phyloP scores from a whole-genome alignment of 441 rosid species.

The Arabidopsis lyrata region DNA sequence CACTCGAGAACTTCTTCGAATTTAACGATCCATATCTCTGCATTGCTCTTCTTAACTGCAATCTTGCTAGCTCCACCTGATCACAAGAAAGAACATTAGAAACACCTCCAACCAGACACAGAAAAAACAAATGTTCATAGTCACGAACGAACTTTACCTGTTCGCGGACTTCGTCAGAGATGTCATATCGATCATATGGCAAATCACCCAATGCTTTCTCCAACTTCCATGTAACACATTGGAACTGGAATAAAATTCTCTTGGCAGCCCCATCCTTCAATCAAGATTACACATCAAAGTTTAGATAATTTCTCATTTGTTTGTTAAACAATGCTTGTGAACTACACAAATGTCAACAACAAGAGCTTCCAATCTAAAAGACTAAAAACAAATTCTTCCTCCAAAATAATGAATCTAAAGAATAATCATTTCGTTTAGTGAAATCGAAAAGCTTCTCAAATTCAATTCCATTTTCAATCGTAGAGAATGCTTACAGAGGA shows the following conservation, averaged over 20 bases:
- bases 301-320: slow-evolving; percentile 45
- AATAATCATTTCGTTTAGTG: not conserved
- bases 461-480: not conserved
- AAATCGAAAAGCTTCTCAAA: not conserved
- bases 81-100: slow-evolving; percentile 10
- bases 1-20: slow-evolving; percentile 45
- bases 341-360: slow-evolving; percentile 21
- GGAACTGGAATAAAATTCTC: slow-evolving; percentile 77
- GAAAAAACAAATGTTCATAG: not conserved
- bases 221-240: slow-evolving; percentile 77
- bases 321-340: not conserved
- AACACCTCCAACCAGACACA: not conserved
- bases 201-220: slow-evolving; percentile 74
- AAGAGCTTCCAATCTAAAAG: slow-evolving; percentile 9
- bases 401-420: not conserved
- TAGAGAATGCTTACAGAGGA: slow-evolving; percentile 56
- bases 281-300: slow-evolving; percentile 45
- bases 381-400: not conserved
- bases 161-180: slow-evolving; percentile 88
- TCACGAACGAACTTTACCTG: slow-evolving; percentile 54
- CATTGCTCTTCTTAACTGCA: slow-evolving; percentile 81
- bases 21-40: slow-evolving; percentile 68
- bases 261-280: slow-evolving; percentile 73
- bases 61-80: slow-evolving; percentile 77
- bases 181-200: slow-evolving; percentile 70